A percentile compares a stretch with the other conserved stretches of the same genome.
Evolutionary conservation across 805 yeast genomes (phyloP).

Genomic region (Lachancea sp.): DNA sequence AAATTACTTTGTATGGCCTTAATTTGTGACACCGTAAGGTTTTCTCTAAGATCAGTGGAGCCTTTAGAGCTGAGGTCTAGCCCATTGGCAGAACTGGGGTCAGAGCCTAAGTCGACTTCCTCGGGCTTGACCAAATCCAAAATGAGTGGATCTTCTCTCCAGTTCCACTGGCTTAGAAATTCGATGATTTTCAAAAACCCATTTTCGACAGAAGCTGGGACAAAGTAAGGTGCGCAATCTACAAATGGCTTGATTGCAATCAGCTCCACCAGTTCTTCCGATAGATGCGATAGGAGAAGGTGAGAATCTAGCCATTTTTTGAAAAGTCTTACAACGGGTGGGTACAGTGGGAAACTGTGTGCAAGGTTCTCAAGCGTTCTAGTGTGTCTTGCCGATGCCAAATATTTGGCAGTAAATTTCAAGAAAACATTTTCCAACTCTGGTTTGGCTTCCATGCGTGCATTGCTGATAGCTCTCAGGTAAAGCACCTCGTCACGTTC

Average conservation of each 20-base stretch:
- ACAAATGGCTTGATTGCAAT: constrained; percentile 79
- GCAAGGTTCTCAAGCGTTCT: constrained; percentile 68
- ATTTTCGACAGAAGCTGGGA: constrained; percentile 70
- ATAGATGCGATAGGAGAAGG: constrained; percentile 59
- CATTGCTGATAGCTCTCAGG: constrained; percentile 61
- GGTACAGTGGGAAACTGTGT: constrained; percentile 62
- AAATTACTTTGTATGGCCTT: constrained; percentile 61
- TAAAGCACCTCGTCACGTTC: constrained; percentile 79
- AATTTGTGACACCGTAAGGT: constrained; percentile 52
- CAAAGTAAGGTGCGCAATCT: constrained; percentile 77
- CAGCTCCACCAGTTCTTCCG: constrained; percentile 76
- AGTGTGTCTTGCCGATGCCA: constrained; percentile 71
- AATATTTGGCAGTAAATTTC: constrained; percentile 56
- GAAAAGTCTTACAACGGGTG: constrained; percentile 77
- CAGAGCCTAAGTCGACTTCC: constrained; percentile 31
- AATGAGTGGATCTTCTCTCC: constrained; percentile 83
- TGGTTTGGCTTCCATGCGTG: constrained; percentile 52
- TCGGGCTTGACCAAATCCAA: constrained; percentile 62
- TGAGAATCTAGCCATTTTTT: constrained; percentile 90
- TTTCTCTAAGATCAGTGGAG: constrained; percentile 49
- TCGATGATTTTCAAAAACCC: constrained; percentile 74
- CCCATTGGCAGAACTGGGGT: constrained; percentile 25
- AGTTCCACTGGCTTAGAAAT: constrained; percentile 81
- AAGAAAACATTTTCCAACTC: constrained; percentile 55
- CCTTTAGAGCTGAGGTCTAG: constrained; percentile 31